Evolutionary conservation across 352 stramenopile species (phyloP).

Genomic region (Globisporangium canariense): DNA sequence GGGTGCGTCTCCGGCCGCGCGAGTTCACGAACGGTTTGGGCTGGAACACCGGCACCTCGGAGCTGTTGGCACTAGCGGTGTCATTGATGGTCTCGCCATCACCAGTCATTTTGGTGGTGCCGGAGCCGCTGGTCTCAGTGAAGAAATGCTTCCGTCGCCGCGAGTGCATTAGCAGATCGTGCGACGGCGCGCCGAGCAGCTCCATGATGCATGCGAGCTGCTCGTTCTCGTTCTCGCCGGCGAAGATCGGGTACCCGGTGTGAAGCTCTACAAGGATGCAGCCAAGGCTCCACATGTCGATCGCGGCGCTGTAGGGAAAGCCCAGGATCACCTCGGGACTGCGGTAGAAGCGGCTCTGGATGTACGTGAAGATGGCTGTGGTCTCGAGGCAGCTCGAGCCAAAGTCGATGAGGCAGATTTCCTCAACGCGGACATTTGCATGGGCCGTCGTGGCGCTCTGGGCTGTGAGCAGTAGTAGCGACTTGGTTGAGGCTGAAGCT

Average conservation of each 20-base stretch:
- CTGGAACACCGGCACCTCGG: slow-evolving; percentile 18
- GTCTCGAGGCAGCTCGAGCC: slow-evolving; percentile 91
- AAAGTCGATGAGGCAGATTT: slow-evolving; percentile 95
- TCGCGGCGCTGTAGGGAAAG: slow-evolving; percentile 64
- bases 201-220: slow-evolving; percentile 89
- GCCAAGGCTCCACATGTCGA: slow-evolving; percentile 91
- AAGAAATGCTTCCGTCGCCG: slow-evolving; percentile 72
- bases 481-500: neutral
- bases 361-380: slow-evolving; percentile 94
- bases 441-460: slow-evolving; percentile 75
- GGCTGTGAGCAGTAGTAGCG: neutral
- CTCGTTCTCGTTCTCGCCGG: slow-evolving; percentile 77
- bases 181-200: slow-evolving; percentile 48
- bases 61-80: neutral
- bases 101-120: neutral
- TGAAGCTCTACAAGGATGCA: slow-evolving; percentile 85
- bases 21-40: slow-evolving; percentile 63
- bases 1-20: slow-evolving; percentile 42
- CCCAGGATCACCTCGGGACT: slow-evolving; percentile 97
- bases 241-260: slow-evolving; percentile 82
- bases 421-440: slow-evolving; percentile 18
- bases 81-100: neutral
- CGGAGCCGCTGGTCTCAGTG: slow-evolving; percentile 27
- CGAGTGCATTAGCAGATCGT: slow-evolving; percentile 40
- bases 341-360: slow-evolving; percentile 97